These are phyloP conservation scores for Spathaspora boniae DNA, from an alignment of 805 yeast genomes.

Conservation along the genomic window DNA sequence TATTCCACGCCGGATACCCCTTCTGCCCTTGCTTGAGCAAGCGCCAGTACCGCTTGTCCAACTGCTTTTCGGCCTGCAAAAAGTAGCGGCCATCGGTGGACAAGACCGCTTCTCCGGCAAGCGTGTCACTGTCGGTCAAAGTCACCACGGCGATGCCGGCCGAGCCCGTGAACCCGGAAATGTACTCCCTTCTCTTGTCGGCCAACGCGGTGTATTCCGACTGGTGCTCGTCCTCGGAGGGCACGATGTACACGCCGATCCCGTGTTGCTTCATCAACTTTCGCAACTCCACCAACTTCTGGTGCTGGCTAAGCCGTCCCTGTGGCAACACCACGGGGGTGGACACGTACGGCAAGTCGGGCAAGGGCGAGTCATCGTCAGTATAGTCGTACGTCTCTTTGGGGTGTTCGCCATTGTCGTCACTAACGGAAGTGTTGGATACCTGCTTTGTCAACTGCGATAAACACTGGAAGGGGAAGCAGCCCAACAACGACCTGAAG, in stretches of 20 bases:
- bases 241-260: slow-evolving; percentile 71
- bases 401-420: too few relatives aligned
- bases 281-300: slow-evolving; percentile 60
- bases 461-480: slow-evolving; percentile 25
- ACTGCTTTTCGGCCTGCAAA: slow-evolving; percentile 81
- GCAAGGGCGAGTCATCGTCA: slow-evolving; percentile 19
- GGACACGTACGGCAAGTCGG: slow-evolving; percentile 22
- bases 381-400: slow-evolving; percentile 14
- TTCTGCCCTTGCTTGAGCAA: slow-evolving; percentile 74
- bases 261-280: slow-evolving; percentile 57
- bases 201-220: slow-evolving; percentile 81
- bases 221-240: slow-evolving; percentile 92
- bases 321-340: slow-evolving; percentile 8
- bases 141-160: slow-evolving; percentile 92
- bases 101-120: slow-evolving; percentile 68
- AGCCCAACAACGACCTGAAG: slow-evolving; percentile 11
- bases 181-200: slow-evolving; percentile 79
- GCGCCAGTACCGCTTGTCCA: slow-evolving; percentile 69
- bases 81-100: slow-evolving; percentile 96
- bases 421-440: slow-evolving; percentile 5
- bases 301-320: slow-evolving; percentile 44
- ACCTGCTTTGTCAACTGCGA: slow-evolving; percentile 14
- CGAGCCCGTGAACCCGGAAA: slow-evolving; percentile 87
- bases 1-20: slow-evolving; percentile 76
- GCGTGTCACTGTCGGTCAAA: slow-evolving; percentile 35